Conservation (phyloP, 2,329 filamentous ascomycete species). For the Apiospora arundinis region DNA sequence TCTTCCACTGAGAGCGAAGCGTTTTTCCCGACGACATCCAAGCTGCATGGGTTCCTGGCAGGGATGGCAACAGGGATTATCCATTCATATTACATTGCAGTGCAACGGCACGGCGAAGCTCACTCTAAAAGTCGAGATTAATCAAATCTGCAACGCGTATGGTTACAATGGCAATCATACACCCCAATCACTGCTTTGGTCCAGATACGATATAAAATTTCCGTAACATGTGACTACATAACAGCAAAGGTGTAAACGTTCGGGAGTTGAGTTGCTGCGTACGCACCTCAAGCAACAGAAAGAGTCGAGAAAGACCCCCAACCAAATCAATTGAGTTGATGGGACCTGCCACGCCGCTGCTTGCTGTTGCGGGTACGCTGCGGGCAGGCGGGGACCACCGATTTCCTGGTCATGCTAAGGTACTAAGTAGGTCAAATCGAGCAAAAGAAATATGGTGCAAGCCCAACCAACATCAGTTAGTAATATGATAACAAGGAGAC, state of each 20-base stretch:
- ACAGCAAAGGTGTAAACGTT: not conserved
- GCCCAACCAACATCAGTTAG: not conserved
- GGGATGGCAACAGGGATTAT: constrained; percentile 1
- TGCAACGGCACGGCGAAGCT: constrained; percentile 15
- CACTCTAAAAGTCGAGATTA: constrained; percentile 12
- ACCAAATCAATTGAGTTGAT: not conserved
- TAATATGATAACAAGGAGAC: not conserved
- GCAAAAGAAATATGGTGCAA: constrained; percentile 12
- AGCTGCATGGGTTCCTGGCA: constrained; percentile 7
- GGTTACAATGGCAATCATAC: constrained; percentile 14
- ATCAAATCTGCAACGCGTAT: constrained; percentile 19
- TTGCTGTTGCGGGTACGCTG: not conserved
- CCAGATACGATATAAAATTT: constrained; percentile 19
- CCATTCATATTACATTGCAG: constrained; percentile 2
- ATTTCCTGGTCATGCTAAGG: not conserved
- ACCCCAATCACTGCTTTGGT: not conserved
- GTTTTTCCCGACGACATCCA: not conserved
- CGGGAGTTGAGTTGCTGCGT: not conserved
- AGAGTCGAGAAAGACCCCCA: not conserved
- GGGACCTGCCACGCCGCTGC: not conserved
- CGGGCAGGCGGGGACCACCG: not conserved
- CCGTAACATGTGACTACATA: not conserved
- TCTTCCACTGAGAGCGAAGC: not conserved
- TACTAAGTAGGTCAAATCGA: constrained; percentile 12
- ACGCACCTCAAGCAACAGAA: not conserved